These are phyloP conservation scores for Euphorbia schlechtendalii DNA, from an alignment of 441 rosid genomes.

Conservation along the genomic window DNA sequence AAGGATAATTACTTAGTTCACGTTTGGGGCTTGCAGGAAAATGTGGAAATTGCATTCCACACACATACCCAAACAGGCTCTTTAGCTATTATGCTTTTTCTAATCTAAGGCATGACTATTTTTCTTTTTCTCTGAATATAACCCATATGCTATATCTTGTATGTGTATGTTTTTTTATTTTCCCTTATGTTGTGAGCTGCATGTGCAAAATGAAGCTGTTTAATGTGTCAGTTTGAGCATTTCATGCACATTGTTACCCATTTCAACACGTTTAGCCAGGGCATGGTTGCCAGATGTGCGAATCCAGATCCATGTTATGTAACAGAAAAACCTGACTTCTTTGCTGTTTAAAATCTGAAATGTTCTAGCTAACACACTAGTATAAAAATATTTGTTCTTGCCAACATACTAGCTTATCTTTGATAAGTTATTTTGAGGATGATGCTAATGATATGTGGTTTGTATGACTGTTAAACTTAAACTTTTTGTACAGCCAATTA, in stretches of 20 bases:
- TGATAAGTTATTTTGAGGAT: not conserved
- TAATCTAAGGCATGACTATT: not conserved
- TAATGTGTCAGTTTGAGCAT: no score
- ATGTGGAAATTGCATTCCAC: no score
- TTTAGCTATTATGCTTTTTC: no score
- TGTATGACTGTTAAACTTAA: not conserved
- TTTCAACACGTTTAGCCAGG: not conserved
- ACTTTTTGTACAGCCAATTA: not conserved
- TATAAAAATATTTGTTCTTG: not conserved
- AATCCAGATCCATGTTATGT: no score
- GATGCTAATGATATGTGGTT: not conserved
- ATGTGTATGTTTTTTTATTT: not conserved
- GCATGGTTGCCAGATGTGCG: not conserved
- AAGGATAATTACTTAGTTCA: not conserved
- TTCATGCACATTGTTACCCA: not conserved
- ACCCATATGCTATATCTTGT: not conserved
- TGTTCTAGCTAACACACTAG: not conserved
- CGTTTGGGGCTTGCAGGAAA: no score
- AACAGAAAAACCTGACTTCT: not conserved
- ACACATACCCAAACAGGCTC: no score
- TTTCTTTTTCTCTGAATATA: not conserved
- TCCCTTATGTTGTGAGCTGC: not conserved
- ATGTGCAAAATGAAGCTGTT: no score
- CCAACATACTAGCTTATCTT: not conserved
- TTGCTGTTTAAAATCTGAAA: not conserved